These are phyloP conservation scores for Calocybe cyanea DNA, from an alignment of 768 basidiomycete genomes.

Conservation along the genomic window DNA sequence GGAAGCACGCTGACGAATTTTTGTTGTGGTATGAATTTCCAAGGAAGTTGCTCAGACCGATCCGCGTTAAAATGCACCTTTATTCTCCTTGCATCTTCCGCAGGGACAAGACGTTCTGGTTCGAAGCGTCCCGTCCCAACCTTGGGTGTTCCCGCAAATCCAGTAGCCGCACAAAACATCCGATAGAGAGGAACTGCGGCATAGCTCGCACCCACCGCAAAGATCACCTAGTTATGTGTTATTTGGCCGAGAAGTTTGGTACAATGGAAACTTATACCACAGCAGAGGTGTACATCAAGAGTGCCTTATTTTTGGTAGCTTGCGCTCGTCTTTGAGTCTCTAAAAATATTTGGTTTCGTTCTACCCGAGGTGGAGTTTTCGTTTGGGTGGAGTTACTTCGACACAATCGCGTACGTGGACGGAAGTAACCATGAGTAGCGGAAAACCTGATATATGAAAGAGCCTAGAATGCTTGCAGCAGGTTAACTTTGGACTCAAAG, in stretches of 20 bases:
- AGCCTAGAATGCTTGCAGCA: slow-evolving; percentile 13
- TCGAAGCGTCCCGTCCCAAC: slow-evolving; percentile 84
- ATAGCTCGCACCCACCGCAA: slow-evolving; percentile 85
- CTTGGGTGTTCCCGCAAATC: slow-evolving; percentile 92
- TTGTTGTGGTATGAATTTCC: slow-evolving; percentile 91
- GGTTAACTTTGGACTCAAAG: neutral
- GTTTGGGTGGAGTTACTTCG: slow-evolving; percentile 15
- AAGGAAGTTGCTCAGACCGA: slow-evolving; percentile 82
- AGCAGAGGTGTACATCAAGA: slow-evolving; percentile 83
- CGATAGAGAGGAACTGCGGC: slow-evolving; percentile 97
- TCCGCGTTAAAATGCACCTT: slow-evolving; percentile 97
- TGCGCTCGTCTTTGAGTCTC: slow-evolving; percentile 37
- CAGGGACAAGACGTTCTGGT: slow-evolving; percentile 78
- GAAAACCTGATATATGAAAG: slow-evolving; percentile 1
- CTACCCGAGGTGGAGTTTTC: slow-evolving; percentile 2
- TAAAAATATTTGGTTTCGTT: slow-evolving; percentile 5
- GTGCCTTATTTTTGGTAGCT: slow-evolving; percentile 58
- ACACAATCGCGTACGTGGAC: neutral
- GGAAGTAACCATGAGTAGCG: neutral
- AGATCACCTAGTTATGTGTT: slow-evolving; percentile 54
- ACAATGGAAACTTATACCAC: slow-evolving; percentile 54
- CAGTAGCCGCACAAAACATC: slow-evolving; percentile 97
- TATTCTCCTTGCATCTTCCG: slow-evolving; percentile 67
- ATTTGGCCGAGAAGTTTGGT: neutral
- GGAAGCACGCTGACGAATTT: slow-evolving; percentile 87